Base-by-base conservation (phyloP, 768 basidiomycete genomes). In the Russula earlei region DNA sequence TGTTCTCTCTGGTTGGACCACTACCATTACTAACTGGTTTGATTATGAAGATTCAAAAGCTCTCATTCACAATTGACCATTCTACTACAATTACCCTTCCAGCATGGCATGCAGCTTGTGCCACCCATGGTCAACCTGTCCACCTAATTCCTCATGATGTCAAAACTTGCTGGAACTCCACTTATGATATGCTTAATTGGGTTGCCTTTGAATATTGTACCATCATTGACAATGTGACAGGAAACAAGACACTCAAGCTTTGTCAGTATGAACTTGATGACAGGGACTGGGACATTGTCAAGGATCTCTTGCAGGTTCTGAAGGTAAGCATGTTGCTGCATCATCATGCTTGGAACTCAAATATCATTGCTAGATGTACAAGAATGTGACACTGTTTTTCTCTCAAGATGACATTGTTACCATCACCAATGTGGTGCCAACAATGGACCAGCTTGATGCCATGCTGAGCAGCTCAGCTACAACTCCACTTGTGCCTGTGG, bases 391-490 rank as follows among this genome's bases (percentile, higher is more conserved):
- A 0, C 58, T 66, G 0, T 70, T 57, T 52, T 74, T 74, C 60
- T 74, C 67, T 1, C 10, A 58, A 2, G 50, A 42, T 19, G n/a
- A n/a, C n/a, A 67, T 55, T 1, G 65, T 68, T 0, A 65, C 50
- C 56, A 56, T 75, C 8, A 63, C 67, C 1, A 59, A 44, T 1
- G 69, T 73, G 5, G 73, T 74, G 22, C 72, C 70, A 8, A 70
- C 67, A 9, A 72, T 72, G 71, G 70, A 74, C 49, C 49, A 64
- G 22, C 64, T 72, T 17, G 61, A 74, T 50, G 38, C 64, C 36
- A 38, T 12, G 14, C 25, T 44, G 6, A 27, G 29, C 24, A 15
- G 17, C 19, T 9, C 17, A 5, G 19, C 38, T n/a, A 44, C 25
- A 25, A 25, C 15, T 11, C 25, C 25, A 15, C 15, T 27, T 44